Evolutionary conservation across 139 green algal species (phyloP), one percentile per base, ranked within the genome.

Genomic region (Pedinophyceae sp.): DNA sequence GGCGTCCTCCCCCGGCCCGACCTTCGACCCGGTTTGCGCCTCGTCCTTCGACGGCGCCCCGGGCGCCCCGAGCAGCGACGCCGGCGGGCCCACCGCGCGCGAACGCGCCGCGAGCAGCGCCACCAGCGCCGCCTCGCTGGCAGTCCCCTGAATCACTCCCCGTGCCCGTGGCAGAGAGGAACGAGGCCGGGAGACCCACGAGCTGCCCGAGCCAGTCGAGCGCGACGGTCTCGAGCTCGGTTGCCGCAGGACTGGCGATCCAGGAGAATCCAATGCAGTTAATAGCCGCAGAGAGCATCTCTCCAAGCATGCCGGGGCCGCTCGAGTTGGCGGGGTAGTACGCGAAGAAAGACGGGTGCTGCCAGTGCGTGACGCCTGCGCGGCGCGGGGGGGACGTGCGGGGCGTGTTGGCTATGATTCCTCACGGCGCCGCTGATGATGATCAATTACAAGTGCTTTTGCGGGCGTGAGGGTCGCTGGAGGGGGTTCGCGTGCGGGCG

Each of bases 151-250:
- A 27, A 92, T 87, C 27, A 80, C 72, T 13, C 82, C 82, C 39
- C 30, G 20, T 54, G 30, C 38, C 48, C 15, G 17, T 48, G 30
- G 29, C 29, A 50, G 62, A 71, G 24, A 73, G 41, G 61, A 89
- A 93, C 20, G 38, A 43, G 4, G 30, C 17, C 0, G 83, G 83
- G 24, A 93, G 69, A n/a, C 59, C 61, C 46, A 84, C 67, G 28
- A 88, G 71, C 57, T 79, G 57, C 7, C 48, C 84, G 29, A 93
- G 48, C 83, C 83, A 93, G 66, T 93, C 83, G 62, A 93, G 70
- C 59, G 80, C 75, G 2, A 80, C 61, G 57, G 71, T 84, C 49
- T 93, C 84, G 1, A 93, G 79, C 70, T 93, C 84, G 1, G 83
- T 93, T 55, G 55, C 59, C 1, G 80, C 77, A 1, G 84, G 84